phyloP scores from a whole-genome alignment of 108 stramenopile species.

The Fistulifera solaris region DNA sequence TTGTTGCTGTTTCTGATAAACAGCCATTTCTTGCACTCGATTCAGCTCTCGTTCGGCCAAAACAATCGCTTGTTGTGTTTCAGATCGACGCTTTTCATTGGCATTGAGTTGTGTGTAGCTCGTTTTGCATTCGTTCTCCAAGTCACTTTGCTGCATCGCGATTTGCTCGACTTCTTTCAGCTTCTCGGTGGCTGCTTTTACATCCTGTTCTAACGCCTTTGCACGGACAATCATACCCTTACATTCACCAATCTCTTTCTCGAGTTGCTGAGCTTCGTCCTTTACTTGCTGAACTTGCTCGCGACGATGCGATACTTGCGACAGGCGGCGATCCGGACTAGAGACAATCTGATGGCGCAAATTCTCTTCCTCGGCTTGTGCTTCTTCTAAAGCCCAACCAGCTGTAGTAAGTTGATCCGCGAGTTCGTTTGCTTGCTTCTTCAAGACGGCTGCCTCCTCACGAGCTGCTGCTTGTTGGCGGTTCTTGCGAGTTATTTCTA shows the following conservation, averaged over 20 bases:
- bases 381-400: constrained; percentile 60
- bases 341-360: constrained; percentile 60
- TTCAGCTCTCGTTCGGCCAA: constrained; percentile 18
- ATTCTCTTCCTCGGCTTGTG: constrained; percentile 52
- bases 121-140: constrained; percentile 10
- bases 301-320: constrained; percentile 14
- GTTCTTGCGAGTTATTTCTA: constrained; percentile 72
- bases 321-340: constrained; percentile 48
- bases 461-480: constrained; percentile 68
- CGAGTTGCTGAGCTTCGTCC: constrained; percentile 19
- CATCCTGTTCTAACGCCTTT: constrained; percentile 22
- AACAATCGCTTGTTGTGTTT: constrained; percentile 22
- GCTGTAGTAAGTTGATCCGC: constrained; percentile 73
- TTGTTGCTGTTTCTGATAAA: constrained; percentile 32
- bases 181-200: constrained; percentile 15
- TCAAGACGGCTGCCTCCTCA: constrained; percentile 61
- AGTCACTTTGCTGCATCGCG: constrained; percentile 25
- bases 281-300: constrained; percentile 38
- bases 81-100: constrained; percentile 24
- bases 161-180: constrained; percentile 34
- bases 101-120: background rate
- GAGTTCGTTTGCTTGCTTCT: constrained; percentile 67
- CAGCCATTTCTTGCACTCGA: constrained; percentile 35
- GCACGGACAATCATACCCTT: constrained; percentile 16
- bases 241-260: constrained; percentile 6